Evolutionary conservation across 192 early-diverging fungal species (phyloP), one percentile per base, ranked within the genome.

Genomic region (Mycoemilia scoparia): DNA sequence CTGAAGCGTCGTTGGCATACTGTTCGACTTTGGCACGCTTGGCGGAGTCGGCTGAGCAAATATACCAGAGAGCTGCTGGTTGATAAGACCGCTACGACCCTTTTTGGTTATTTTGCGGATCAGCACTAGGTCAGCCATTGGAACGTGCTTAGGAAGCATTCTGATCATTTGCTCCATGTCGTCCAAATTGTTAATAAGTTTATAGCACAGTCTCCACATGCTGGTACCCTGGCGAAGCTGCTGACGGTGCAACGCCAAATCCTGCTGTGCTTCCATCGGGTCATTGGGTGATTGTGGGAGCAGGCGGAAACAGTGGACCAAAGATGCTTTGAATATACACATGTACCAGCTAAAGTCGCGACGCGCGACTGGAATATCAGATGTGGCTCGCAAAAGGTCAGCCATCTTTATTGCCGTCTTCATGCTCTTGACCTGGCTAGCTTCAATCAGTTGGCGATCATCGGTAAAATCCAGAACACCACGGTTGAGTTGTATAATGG

Each of bases 81-180:
- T 61, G 32, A 61, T 53, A 36, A 61, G 45, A 40, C 55, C 48
- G 34, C 52, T 51, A 47, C 51, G 50, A 36, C 58, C 58, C 37
- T 61, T 61, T 25, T 42, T 36, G 11, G 58, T 51, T 24, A 61
- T 23, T 37, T 51, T 38, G 40, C 55, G 54, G 26, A 61, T 36
- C 17, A 45, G 44, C 22, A 61, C 39, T 30, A 61, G 39, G 24
- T 61, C 58, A 0, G 52, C 47, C 20, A 61, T 41, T 0, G 58
- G 58, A 11, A 61, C 55, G 44, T 61, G 58, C 21, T 51, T 53
- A 5, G 58, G 58, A 7, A 61, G 43, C 40, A 61, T 41, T 53
- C 54, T 51, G 7, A 61, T 53, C 58, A 61, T 61, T 39, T 61
- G 58, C 58, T 61, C 58, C 58, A 61, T 61, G 29, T 61, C 58